These are phyloP conservation scores for Quercus alba DNA, from an alignment of 306 rosid genomes.

Conservation along the genomic window DNA sequence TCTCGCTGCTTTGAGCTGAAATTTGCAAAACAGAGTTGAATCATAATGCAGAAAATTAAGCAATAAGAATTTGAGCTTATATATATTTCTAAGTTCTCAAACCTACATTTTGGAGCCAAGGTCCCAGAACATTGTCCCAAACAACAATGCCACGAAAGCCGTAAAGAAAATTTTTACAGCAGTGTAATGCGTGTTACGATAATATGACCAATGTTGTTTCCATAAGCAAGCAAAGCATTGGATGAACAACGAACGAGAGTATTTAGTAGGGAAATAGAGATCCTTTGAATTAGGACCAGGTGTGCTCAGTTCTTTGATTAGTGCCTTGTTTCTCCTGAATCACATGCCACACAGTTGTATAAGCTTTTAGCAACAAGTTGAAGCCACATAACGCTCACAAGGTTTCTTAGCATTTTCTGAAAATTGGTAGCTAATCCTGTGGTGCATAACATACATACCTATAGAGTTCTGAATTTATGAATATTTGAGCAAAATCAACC, in stretches of 20 bases:
- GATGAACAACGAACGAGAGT: constrained; percentile 40
- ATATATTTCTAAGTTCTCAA: neutral
- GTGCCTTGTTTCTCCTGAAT: constrained; percentile 57
- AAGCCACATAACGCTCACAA: too few species aligned
- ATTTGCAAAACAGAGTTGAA: constrained; percentile 1
- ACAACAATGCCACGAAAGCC: constrained; percentile 44
- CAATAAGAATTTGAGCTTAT: neutral
- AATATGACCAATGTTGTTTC: constrained; percentile 71
- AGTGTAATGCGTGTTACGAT: constrained; percentile 66
- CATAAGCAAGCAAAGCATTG: constrained; percentile 64
- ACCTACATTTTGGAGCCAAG: constrained; percentile 71
- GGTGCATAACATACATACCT: constrained; percentile 15
- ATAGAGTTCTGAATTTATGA: constrained; percentile 37
- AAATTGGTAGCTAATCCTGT: neutral
- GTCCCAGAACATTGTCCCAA: constrained; percentile 73
- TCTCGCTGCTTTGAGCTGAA: constrained; percentile 47
- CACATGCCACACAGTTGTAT: neutral
- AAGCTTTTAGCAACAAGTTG: neutral
- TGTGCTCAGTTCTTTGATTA: constrained; percentile 47
- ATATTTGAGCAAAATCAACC: constrained; percentile 33
- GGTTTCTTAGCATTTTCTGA: too few species aligned
- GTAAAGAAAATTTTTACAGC: constrained; percentile 49
- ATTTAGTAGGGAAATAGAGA: constrained; percentile 46
- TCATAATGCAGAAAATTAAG: neutral
- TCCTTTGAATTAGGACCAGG: constrained; percentile 53